These are phyloP conservation scores for Eucalyptus viminalis DNA, from an alignment of 345 rosid species.

Conservation along the genomic window DNA sequence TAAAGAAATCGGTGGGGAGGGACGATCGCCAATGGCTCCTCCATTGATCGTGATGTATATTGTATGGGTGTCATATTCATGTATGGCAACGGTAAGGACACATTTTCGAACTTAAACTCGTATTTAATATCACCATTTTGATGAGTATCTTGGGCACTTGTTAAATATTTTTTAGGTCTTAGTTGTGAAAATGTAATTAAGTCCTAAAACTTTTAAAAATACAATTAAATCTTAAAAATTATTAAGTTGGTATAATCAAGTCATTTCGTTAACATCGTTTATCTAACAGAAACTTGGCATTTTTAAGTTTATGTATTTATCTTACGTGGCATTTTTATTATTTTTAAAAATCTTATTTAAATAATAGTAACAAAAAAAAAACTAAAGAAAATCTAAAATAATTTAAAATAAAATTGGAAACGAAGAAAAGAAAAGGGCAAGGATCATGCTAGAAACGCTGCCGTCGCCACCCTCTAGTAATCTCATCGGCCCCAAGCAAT, in stretches of 20 bases:
- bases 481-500: accelerated
- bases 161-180: not conserved
- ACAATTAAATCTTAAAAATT: accelerated
- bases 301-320: no score
- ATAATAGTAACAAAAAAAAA: no score
- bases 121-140: not conserved
- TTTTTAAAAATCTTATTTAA: no score
- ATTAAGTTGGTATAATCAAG: accelerated
- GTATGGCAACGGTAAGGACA: not conserved
- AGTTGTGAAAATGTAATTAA: no score
- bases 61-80: no score
- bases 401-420: no score
- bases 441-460: accelerated
- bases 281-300: accelerated
- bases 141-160: not conserved
- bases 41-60: not conserved
- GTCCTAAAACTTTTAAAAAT: accelerated
- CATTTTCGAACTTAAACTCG: not conserved
- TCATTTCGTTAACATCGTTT: accelerated
- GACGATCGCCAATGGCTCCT: no score
- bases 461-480: no score
- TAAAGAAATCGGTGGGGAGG: no score
- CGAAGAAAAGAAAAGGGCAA: no score
- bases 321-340: no score
- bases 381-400: no score